Evolutionary conservation across 1,139 yeast species (phyloP).

Genomic region (Suhomyces chickasaworum): DNA sequence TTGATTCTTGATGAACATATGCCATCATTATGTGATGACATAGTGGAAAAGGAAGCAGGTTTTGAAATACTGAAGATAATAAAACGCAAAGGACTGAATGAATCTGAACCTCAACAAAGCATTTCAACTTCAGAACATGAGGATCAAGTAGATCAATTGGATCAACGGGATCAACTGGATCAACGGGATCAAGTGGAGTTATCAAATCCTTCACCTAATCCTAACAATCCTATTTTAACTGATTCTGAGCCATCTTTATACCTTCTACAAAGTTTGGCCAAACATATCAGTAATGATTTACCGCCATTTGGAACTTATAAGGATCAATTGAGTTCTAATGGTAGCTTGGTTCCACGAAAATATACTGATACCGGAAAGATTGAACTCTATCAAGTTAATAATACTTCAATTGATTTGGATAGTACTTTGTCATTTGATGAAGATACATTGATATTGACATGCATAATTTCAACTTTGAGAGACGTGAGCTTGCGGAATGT

Average conservation of each 20-base stretch:
- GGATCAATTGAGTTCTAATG: constrained; percentile 25
- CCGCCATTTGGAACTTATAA: constrained; percentile 47
- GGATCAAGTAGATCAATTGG: background rate
- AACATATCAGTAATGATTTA: constrained; percentile 32
- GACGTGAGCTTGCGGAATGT: constrained; percentile 33
- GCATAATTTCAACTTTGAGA: constrained; percentile 36
- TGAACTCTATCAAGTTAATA: constrained; percentile 39
- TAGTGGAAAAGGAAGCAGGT: constrained; percentile 35
- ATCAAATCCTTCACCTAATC: background rate
- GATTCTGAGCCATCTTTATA: constrained; percentile 15
- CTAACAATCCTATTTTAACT: background rate
- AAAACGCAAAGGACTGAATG: background rate
- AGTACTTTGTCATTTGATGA: constrained; percentile 37
- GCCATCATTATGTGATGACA: constrained; percentile 40
- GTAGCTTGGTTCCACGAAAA: constrained; percentile 33
- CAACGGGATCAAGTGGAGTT: background rate
- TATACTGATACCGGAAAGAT: constrained; percentile 38
- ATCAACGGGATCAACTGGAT: too few species aligned
- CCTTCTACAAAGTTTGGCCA: constrained; percentile 2
- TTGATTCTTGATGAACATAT: constrained; percentile 36
- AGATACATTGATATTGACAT: constrained; percentile 36
- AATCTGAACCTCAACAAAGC: background rate
- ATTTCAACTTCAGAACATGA: background rate
- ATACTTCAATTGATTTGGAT: constrained; percentile 18
- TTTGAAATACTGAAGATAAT: constrained; percentile 30